Conservation (phyloP, 1,139 yeast species). For the Eremothecium cymbalariae region DNA sequence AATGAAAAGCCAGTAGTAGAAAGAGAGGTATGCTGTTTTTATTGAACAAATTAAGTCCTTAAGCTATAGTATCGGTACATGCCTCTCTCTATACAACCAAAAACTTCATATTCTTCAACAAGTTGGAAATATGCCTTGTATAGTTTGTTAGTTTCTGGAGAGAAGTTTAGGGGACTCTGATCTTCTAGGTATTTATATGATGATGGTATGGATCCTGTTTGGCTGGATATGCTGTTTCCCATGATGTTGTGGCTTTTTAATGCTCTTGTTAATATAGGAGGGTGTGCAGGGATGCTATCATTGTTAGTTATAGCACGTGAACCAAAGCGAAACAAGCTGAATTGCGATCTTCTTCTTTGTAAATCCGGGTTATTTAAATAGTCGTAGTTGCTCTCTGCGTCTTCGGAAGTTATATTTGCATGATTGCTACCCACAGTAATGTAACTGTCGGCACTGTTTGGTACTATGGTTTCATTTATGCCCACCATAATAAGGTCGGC, state of each 20-base stretch:
- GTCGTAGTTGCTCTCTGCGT: slow-evolving; percentile 26
- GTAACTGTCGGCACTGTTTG: slow-evolving; percentile 1
- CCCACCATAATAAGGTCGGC: slow-evolving; percentile 9
- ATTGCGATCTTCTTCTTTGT: slow-evolving; percentile 30
- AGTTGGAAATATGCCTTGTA: slow-evolving; percentile 25
- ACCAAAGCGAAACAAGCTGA: slow-evolving; percentile 16
- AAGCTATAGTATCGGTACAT: slow-evolving; percentile 57
- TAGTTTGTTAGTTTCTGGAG: slow-evolving; percentile 20
- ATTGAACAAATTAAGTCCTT: slow-evolving; percentile 36
- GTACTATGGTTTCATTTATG: slow-evolving; percentile 2
- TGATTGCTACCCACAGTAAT: slow-evolving; percentile 5
- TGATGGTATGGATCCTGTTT: no score
- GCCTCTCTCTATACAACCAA: slow-evolving; percentile 68
- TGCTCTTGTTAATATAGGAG: slow-evolving; percentile 4
- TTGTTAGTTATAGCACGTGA: slow-evolving; percentile 1
- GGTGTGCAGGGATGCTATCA: neutral
- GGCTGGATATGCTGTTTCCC: slow-evolving; percentile 1
- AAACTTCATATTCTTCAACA: slow-evolving; percentile 41
- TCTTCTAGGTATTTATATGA: no score
- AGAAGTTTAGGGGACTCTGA: no score
- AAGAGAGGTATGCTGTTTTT: no score
- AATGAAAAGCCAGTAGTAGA: no score
- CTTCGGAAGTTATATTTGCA: slow-evolving; percentile 12
- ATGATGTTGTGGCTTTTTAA: slow-evolving; percentile 1
- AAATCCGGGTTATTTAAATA: slow-evolving; percentile 26